Evolutionary conservation across 1,139 yeast genomes (phyloP), one percentile per base, ranked within the genome.

Genomic region (Candida dubliniensis): DNA sequence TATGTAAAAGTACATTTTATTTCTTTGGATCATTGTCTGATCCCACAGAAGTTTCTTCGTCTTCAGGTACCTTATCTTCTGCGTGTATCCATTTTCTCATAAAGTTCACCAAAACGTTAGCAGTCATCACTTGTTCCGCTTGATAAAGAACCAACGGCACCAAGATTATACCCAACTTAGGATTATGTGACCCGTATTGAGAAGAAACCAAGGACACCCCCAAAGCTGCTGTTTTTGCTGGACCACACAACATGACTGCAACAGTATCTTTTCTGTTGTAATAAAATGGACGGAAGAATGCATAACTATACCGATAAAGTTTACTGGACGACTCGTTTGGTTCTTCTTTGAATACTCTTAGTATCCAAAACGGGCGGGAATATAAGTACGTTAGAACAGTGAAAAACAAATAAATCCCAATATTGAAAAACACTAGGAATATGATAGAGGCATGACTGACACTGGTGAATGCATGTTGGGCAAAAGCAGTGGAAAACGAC

Each of bases 171-270:
- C 96, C 96, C 49, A 88, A 68, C 50, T 80, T 70, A 6, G 76
- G 74, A 51, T 78, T 78, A 40, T 74, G 56, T 4, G 80, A 65
- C 8, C 95, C 95, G 60, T 87, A 89, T 61, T 89, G 96, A 0
- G 96, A 79, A 1, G 89, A 72, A 8, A 87, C 73, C 45, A 89
- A 71, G 1, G 96, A 86, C 1, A 89, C 95, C 37, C 96, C 96
- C 42, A 89, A 70, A 0, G 96, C 96, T 0, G 96, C 96, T 0
- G 96, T 88, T 60, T 89, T 89, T 3, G 96, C 96, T 1, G 96
- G 95, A 6, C 96, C 96, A 63, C 96, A 88, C 46, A 88, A 76
- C 84, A 89, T 77, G 39, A 89, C 75, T 4, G 93, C 77, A 29
- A 87, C 87, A 0, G 96, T 81, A 57, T 89, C 96, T 44, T 69